Evolutionary conservation across 768 basidiomycete genomes (phyloP).

Genomic region (Leccinellum albellum): DNA sequence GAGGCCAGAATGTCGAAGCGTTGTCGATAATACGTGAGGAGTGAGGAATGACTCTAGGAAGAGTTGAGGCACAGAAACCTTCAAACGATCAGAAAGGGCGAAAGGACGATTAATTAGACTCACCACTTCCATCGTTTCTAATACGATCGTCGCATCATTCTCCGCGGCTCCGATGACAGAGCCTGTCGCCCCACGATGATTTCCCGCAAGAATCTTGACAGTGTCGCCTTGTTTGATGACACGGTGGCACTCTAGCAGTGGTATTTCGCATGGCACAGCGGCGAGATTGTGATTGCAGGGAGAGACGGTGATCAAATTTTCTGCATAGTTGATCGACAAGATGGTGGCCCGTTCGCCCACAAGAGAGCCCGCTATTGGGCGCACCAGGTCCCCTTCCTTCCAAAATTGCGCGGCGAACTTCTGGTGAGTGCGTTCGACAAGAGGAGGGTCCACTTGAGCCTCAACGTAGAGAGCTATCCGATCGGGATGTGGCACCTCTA

Average conservation of each 20-base stretch:
- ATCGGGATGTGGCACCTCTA: not conserved
- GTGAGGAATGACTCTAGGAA: too few relatives aligned
- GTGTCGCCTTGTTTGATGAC: not conserved
- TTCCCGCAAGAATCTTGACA: not conserved
- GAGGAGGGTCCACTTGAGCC: not conserved
- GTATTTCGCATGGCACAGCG: not conserved
- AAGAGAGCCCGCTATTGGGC: not conserved
- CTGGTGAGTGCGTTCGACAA: not conserved
- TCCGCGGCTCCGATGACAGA: not conserved
- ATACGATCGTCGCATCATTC: not conserved
- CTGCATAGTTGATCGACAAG: not conserved
- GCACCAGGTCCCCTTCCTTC: not conserved
- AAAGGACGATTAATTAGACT: not conserved
- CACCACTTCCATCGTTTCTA: not conserved
- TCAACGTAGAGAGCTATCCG: not conserved
- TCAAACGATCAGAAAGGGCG: too few relatives aligned
- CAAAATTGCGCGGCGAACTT: not conserved
- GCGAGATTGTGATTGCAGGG: not conserved
- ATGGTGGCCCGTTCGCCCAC: not conserved
- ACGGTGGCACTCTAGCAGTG: not conserved
- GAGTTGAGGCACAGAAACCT: too few relatives aligned
- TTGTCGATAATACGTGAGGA: too few relatives aligned
- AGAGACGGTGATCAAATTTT: not conserved
- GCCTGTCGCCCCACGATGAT: not conserved
- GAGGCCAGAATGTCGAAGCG: too few relatives aligned